Evolutionary conservation across 495 filamentous ascomycete genomes (phyloP), one percentile per base, ranked within the genome.

Genomic region (Xylaria flabelliformis): DNA sequence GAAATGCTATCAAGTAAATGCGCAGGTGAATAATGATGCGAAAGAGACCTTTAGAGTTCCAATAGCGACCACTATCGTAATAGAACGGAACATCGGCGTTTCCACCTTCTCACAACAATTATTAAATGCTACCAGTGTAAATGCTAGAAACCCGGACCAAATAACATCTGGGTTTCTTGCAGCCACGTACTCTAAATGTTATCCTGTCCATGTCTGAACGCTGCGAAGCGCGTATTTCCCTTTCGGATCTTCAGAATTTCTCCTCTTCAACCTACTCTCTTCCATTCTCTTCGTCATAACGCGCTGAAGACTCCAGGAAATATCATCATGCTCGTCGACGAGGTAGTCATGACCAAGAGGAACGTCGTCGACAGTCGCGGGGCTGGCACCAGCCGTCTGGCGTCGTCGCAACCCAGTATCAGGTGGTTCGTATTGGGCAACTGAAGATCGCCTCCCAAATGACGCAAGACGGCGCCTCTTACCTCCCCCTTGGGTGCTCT

Each of bases 271-370:
- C 15, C 50, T 24, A 19, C 64, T 74, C 12, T 42, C 72, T 69
- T 77, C 70, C 74, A 75, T 77, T 36, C 78, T 75, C 69, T 76
- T 80, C 56, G 75, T 71, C 69, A 75, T 75, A 6, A 83, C 81
- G 19, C 82, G 76, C 36, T 82, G 83, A 29, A 83, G 70, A 29
- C 77, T 80, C 72, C 77, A 71, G 4, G 83, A 80, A 26, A 84
- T 68, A 63, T 80, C 77, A 42, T 81, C 77, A 29, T 81, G 74
- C 26, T 77, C 77, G 19, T 72, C 75, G 6, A 69, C 75, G 10
- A 67, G 55, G 32, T 68, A 70, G 42, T 75, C 70, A 15, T 67
- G 63, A 21, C 71, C 70, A 21, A 67, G 39, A 10, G 71, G 44
- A 17, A 24, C 64, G 39, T 34, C 42, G 34, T 59, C 58, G 39